phyloP scores from a whole-genome alignment of 1,139 yeast genomes.

The Hansenula sp. region DNA sequence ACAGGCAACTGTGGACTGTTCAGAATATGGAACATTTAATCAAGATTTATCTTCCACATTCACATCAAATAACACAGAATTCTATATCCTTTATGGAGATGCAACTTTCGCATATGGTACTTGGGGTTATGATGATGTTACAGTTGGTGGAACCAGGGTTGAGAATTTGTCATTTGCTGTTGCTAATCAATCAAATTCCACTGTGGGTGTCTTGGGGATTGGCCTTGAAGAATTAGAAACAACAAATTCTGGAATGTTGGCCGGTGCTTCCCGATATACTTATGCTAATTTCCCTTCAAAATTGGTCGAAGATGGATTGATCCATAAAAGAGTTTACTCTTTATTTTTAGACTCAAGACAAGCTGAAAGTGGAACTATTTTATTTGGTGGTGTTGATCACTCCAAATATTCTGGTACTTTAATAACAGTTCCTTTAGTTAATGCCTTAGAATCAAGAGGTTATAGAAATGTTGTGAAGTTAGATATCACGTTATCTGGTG shows the following conservation, averaged over 20 bases:
- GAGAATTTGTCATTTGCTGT: slow-evolving; percentile 45
- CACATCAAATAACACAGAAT: slow-evolving; percentile 39
- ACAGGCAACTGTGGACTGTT: slow-evolving; percentile 27
- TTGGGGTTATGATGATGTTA: slow-evolving; percentile 59
- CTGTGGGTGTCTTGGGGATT: slow-evolving; percentile 61
- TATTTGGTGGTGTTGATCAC: slow-evolving; percentile 60
- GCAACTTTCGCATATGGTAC: slow-evolving; percentile 54
- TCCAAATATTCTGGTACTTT: slow-evolving; percentile 46
- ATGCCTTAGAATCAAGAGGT: slow-evolving; percentile 24
- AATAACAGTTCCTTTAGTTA: slow-evolving; percentile 40
- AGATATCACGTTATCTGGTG: slow-evolving; percentile 43
- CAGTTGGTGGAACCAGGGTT: slow-evolving; percentile 41
- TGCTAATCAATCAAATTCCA: slow-evolving; percentile 50
- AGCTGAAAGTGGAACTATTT: slow-evolving; percentile 38
- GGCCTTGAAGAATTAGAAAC: slow-evolving; percentile 55
- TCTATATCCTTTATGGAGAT: slow-evolving; percentile 62
- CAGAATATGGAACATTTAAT: slow-evolving; percentile 39
- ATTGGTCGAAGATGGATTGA: slow-evolving; percentile 48
- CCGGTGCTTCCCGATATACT: slow-evolving; percentile 16
- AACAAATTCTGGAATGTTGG: slow-evolving; percentile 27
- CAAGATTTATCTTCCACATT: slow-evolving; percentile 42
- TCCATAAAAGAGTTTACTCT: slow-evolving; percentile 50
- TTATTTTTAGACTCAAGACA: slow-evolving; percentile 40
- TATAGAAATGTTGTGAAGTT: slow-evolving; percentile 30
- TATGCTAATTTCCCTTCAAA: slow-evolving; percentile 59